Base-by-base conservation (phyloP, 2,329 filamentous ascomycete genomes). In the Phialophora expanda region DNA sequence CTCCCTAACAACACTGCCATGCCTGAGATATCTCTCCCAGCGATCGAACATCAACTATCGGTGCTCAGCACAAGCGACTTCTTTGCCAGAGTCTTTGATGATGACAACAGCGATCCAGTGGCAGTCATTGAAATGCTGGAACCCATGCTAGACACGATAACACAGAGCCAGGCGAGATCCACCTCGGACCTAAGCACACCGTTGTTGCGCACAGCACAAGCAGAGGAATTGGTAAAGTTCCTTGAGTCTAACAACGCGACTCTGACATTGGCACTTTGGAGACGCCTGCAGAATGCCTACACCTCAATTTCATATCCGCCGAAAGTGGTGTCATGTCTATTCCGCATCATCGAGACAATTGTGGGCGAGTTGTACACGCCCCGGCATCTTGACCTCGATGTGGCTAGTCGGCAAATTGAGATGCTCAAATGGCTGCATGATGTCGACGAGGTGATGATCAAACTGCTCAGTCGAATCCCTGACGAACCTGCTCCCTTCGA, bases 1-100 rank as follows among this genome's bases (percentile, higher is more conserved):
- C 81, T 98, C 14, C 82, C 89, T 3, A 98, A 99, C 76, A 98
- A 97, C 74, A 86, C 87, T 1, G 86, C 93, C 22, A 96, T 99
- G 89, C 87, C 92, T 0, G 91, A 95, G 68, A 86, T 99, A 57
- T 97, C 94, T 0, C 80, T 87, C 1, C 84, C 86, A n/a, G 91
- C 92, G 0, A 89, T 95, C 7, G 93, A 98, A 69, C 89, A 92
- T 62, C 94, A 99, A 75, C 90, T 97, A 28, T 94, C 92, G 12
- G 93, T 93, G 73, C 84, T 98, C 38, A 97, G 92, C 14, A 98
- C 94, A 0, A 95, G 96, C 86, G 94, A 97, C 74, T 98, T 98
- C 76, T 98, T 99, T 77, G 84, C 93, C 58, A 91, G 89, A 44
- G 86, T 99, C 0, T 98, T 98, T 75, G 90, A 91, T 66, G 89